These are phyloP conservation scores for Trichocladium uniseriatum DNA, from an alignment of 495 filamentous ascomycete species.

Conservation along the genomic window DNA sequence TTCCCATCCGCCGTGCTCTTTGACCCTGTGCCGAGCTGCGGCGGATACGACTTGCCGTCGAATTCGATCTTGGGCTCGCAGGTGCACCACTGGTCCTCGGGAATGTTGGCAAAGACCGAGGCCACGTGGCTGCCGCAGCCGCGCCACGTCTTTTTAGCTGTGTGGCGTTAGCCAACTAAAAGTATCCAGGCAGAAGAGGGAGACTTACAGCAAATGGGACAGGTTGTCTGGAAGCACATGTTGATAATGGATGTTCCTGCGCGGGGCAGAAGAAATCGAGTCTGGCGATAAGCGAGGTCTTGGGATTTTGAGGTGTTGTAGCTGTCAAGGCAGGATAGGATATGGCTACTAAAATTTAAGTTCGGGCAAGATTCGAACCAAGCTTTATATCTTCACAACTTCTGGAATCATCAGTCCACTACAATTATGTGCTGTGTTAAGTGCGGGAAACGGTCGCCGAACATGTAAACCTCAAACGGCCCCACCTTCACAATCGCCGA, in stretches of 20 bases:
- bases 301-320: too few species aligned
- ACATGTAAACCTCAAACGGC: neutral
- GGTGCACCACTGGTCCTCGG: constrained; percentile 49
- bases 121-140: constrained; percentile 59
- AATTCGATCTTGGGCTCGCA: constrained; percentile 51
- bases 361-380: too few species aligned
- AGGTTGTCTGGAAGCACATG: constrained; percentile 35
- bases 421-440: too few species aligned
- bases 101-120: constrained; percentile 47
- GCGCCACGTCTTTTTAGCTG: constrained; percentile 58
- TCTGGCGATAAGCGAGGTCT: too few species aligned
- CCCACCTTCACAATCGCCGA: constrained; percentile 9
- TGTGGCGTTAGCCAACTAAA: neutral
- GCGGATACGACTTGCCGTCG: constrained; percentile 54
- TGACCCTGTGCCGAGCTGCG: too few species aligned
- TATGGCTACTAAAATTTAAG: too few species aligned
- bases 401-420: too few species aligned
- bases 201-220: constrained; percentile 32
- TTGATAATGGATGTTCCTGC: constrained; percentile 13
- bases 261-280: too few species aligned
- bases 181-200: too few species aligned
- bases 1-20: constrained; percentile 12
- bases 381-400: too few species aligned
- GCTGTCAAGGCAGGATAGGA: too few species aligned
- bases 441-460: constrained; percentile 1